Evolutionary conservation across 2,329 filamentous ascomycete species (phyloP).

Genomic region (Calonectria ilicicola): DNA sequence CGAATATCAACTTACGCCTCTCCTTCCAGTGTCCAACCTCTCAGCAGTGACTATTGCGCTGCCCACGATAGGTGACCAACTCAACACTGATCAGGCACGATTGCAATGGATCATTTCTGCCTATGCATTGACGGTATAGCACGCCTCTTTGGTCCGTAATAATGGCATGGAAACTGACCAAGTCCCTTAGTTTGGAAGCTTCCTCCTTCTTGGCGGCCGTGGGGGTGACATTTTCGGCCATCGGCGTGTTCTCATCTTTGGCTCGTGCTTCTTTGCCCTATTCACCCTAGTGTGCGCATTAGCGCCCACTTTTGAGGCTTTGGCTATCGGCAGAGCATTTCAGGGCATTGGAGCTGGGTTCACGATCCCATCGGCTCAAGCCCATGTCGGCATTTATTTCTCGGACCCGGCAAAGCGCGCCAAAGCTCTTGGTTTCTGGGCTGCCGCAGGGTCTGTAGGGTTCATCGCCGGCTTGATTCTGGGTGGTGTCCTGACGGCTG

Average conservation of each 20-base stretch:
- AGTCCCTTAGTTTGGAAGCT: neutral
- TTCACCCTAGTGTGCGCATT: neutral
- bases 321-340: neutral
- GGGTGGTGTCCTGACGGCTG: neutral
- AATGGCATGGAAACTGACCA: neutral
- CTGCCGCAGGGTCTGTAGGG: neutral
- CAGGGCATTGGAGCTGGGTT: conserved; percentile 1
- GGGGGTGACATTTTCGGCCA: neutral
- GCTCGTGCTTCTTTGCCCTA: neutral
- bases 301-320: neutral
- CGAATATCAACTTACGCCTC: neutral
- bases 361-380: neutral
- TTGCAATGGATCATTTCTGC: conserved; percentile 1
- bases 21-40: neutral
- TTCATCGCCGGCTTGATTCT: neutral
- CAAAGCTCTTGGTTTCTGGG: neutral
- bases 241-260: neutral
- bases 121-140: neutral
- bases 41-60: neutral
- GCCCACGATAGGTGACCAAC: neutral
- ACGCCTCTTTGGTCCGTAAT: neutral
- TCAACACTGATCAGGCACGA: neutral
- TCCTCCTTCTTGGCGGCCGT: neutral
- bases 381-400: neutral
- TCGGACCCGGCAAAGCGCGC: neutral